Percentiles rank a stretch among this genome's conserved stretches.
Conservation (phyloP, 192 early-diverging fungal species). For the Mortierella claussenii region DNA sequence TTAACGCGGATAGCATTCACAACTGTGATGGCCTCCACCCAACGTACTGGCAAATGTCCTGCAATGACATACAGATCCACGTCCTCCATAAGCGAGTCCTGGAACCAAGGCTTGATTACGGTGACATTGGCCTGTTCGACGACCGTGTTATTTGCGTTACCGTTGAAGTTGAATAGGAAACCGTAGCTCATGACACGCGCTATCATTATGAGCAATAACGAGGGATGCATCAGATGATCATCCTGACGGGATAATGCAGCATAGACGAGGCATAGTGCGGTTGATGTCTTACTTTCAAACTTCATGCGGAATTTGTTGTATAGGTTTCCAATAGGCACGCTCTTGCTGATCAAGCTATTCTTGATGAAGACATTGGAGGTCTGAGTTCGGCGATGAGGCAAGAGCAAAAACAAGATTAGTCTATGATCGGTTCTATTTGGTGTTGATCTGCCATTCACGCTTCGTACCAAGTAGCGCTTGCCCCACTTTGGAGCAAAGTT, state of each 20-base stretch:
- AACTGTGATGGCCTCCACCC: conserved; percentile 52
- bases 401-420: too few relatives aligned
- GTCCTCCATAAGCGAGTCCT: conserved; percentile 52
- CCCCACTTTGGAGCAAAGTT: conserved; percentile 52
- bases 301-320: conserved; percentile 54
- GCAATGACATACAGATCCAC: conserved; percentile 63
- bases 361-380: conserved; percentile 48
- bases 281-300: conserved; percentile 40
- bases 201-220: conserved; percentile 41
- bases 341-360: conserved; percentile 52
- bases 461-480: conserved; percentile 35
- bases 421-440: too few relatives aligned
- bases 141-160: conserved; percentile 48
- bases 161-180: conserved; percentile 58
- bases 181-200: conserved; percentile 65
- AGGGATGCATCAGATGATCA: background rate
- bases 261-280: too few relatives aligned
- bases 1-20: conserved; percentile 58
- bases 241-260: too few relatives aligned
- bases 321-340: conserved; percentile 54
- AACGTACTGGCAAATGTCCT: conserved; percentile 62
- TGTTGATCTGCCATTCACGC: too few relatives aligned
- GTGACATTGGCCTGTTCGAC: conserved; percentile 55
- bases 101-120: conserved; percentile 63
- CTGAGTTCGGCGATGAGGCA: too few relatives aligned